phyloP scores from a whole-genome alignment of 1,284 basidiomycete species.

The Cryptococcus amylolentus region DNA sequence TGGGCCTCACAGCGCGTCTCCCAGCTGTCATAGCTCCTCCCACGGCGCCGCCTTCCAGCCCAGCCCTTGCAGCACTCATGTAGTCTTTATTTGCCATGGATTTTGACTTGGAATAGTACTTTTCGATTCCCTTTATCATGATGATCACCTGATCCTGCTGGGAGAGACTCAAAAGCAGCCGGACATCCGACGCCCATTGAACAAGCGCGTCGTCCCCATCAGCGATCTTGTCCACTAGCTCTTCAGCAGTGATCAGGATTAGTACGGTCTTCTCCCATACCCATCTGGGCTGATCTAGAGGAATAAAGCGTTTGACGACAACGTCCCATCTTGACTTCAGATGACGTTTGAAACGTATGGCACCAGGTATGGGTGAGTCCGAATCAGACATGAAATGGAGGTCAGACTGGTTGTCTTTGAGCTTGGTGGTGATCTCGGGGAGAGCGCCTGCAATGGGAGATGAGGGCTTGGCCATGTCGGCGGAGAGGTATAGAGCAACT shows the following conservation, averaged over 20 bases:
- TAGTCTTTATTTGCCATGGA: constrained; percentile 32
- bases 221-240: constrained; percentile 38
- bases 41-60: constrained; percentile 11
- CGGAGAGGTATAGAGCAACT: constrained; percentile 42
- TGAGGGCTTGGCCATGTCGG: constrained; percentile 32
- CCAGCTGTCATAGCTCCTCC: not conserved
- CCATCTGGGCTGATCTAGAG: constrained; percentile 30
- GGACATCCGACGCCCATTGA: constrained; percentile 32
- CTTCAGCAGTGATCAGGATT: constrained; percentile 39
- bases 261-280: constrained; percentile 49
- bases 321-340: constrained; percentile 36
- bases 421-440: constrained; percentile 34
- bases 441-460: constrained; percentile 42
- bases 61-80: constrained; percentile 34
- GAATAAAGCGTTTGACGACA: constrained; percentile 29
- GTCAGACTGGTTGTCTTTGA: constrained; percentile 33
- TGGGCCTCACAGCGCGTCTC: constrained; percentile 9
- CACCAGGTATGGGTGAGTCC: constrained; percentile 29
- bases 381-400: constrained; percentile 24
- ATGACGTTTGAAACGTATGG: constrained; percentile 44
- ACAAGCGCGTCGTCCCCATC: constrained; percentile 19
- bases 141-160: constrained; percentile 36
- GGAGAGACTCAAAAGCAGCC: constrained; percentile 23
- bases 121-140: constrained; percentile 43
- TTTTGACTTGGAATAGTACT: constrained; percentile 39